Percentiles rank a stretch among this genome's conserved stretches.
phyloP scores from a whole-genome alignment of 2,329 filamentous ascomycete genomes.

The Cladophialophora chaetospira region DNA sequence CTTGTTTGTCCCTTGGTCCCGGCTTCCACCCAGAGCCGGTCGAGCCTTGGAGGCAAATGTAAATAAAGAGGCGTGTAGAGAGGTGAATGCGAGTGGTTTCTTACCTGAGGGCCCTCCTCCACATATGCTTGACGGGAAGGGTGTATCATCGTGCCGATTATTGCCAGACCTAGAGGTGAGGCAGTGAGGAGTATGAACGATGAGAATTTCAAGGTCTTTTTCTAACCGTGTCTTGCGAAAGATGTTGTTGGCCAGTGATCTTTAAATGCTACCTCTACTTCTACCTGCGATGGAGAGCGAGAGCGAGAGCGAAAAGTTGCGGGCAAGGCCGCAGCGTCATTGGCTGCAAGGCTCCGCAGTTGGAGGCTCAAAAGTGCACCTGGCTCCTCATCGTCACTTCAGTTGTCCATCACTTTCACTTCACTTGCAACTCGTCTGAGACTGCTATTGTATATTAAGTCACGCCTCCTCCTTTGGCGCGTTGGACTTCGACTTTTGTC shows the following conservation, averaged over 20 bases:
- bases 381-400: conserved; percentile 1
- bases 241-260: too few species aligned
- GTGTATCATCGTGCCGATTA: conserved; percentile 62
- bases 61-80: conserved; percentile 18
- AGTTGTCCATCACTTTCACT: not conserved
- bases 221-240: not conserved
- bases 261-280: too few species aligned
- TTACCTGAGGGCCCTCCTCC: conserved; percentile 76
- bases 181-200: not conserved
- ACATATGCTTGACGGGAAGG: conserved; percentile 91
- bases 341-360: conserved; percentile 11
- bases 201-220: not conserved
- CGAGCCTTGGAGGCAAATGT: conserved; percentile 32
- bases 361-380: conserved; percentile 1
- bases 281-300: too few species aligned
- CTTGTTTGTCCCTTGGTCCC: conserved; percentile 14
- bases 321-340: not conserved
- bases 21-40: conserved; percentile 9
- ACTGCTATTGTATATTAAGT: conserved; percentile 15
- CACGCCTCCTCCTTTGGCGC: not conserved
- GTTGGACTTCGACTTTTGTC: conserved; percentile 4
- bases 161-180: not conserved
- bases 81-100: conserved; percentile 33
- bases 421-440: not conserved
- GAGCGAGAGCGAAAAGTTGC: not conserved